Percentiles rank a stretch among this genome's conserved stretches.
These are phyloP conservation scores for Pleurotus eryngii DNA, from an alignment of 768 basidiomycete species.

Conservation along the genomic window DNA sequence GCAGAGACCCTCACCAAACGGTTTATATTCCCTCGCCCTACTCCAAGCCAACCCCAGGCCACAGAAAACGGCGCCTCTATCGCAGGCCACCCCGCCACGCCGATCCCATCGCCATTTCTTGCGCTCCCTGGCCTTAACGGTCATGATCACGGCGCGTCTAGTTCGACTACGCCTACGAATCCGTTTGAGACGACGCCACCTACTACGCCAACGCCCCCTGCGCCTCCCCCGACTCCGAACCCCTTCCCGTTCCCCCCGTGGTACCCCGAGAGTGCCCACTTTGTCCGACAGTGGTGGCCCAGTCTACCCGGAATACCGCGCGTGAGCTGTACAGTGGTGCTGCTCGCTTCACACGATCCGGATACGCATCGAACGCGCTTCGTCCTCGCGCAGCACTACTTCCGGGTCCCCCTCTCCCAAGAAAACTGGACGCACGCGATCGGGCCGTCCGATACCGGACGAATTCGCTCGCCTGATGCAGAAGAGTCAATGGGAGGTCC, in stretches of 20 bases:
- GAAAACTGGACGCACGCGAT: constrained; percentile 22
- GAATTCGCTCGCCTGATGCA: background rate
- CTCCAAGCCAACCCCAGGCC: background rate
- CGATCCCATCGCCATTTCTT: background rate
- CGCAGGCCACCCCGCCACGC: background rate
- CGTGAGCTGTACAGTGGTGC: constrained; percentile 69
- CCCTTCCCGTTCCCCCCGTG: constrained; percentile 67
- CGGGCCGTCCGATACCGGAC: background rate
- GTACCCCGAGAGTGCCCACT: constrained; percentile 74
- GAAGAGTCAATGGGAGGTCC: background rate
- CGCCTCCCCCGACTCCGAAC: constrained; percentile 32
- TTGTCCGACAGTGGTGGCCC: constrained; percentile 82
- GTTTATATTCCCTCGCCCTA: constrained; percentile 44
- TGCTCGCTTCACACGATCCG: constrained; percentile 62
- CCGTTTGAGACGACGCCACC: constrained; percentile 4
- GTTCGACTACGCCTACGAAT: background rate
- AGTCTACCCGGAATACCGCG: constrained; percentile 58
- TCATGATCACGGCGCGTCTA: background rate
- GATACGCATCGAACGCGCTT: constrained; percentile 56
- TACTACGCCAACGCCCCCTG: constrained; percentile 1
- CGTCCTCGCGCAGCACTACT: constrained; percentile 74
- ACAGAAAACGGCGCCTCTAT: background rate
- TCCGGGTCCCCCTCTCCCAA: constrained; percentile 57
- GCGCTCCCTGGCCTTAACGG: background rate
- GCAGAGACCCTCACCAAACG: constrained; percentile 46